Percentiles rank a stretch among this genome's conserved stretches.
phyloP scores from a whole-genome alignment of 169 alveolate species.

The Plasmodium coatneyi region DNA sequence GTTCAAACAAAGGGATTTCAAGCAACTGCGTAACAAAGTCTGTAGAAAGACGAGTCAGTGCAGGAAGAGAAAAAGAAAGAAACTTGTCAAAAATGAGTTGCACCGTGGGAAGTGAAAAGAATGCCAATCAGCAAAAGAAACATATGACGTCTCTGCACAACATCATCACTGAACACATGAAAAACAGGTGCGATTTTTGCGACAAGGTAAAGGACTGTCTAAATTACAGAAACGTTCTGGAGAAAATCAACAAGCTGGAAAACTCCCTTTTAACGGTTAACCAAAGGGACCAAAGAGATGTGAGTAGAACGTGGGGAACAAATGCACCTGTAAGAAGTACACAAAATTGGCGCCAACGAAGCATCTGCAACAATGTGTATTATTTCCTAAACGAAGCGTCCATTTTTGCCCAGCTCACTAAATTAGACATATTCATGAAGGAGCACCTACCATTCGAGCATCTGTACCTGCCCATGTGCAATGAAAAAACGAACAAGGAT shows the following conservation, averaged over 20 bases:
- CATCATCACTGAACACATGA: conserved; percentile 8
- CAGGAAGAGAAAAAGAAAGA: background rate
- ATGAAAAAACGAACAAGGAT: conserved; percentile 60
- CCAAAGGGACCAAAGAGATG: background rate
- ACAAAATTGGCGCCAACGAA: conserved; percentile 22
- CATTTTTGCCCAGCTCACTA: conserved; percentile 34
- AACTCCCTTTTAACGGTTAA: conserved; percentile 4
- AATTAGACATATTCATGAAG: conserved; percentile 68
- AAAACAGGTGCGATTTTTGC: conserved; percentile 55
- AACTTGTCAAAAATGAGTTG: conserved; percentile 11
- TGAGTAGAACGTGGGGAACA: background rate
- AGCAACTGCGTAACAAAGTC: background rate
- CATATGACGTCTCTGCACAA: conserved; percentile 6
- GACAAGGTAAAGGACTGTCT: conserved; percentile 34
- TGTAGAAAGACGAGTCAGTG: background rate
- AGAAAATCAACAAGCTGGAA: conserved; percentile 23
- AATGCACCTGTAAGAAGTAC: conserved; percentile 6
- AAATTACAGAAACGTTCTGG: conserved; percentile 56
- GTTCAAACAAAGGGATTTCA: background rate
- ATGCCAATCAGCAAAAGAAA: conserved; percentile 7
- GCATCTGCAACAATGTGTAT: conserved; percentile 53
- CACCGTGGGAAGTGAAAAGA: background rate
- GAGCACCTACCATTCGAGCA: conserved; percentile 73
- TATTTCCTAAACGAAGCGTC: conserved; percentile 59
- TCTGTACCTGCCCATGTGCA: conserved; percentile 52